Base-by-base conservation (phyloP, 176 grass and related monocot genomes). In the Aegilops longissima region DNA sequence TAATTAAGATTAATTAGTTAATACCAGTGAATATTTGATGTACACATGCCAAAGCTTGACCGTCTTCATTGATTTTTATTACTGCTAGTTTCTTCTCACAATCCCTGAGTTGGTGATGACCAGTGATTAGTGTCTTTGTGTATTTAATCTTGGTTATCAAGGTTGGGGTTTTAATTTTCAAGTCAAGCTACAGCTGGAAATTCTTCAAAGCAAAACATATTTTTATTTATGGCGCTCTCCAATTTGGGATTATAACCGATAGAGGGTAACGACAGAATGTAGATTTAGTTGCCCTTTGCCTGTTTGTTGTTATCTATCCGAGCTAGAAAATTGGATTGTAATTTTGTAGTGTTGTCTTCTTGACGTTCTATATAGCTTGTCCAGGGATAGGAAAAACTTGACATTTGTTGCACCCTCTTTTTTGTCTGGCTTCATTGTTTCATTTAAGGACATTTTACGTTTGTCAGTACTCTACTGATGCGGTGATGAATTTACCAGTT, bases 211-310 rank as follows among this genome's bases (percentile, higher is more conserved):
- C 12, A 82, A 31, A 66, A 79, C 45, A 29, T 59, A 40, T 14
- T 30, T 58, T 21, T 56, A 27, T 45, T 54, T 67, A 21, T 31
- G 38, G 21, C 4, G 45, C 20, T 12, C 13, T 18, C 5, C 73
- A 65, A 14, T 65, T 64, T 74, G 5, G 8, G 61, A 76, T 21
- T 76, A 61, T 47, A 35, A 84, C 12, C 14, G 27, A 30, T 16
- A 59, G 34, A 24, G 5, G 2, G 5, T 14, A 73, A 24, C 24
- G n/a, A 73, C 70, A 73, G 44, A 42, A 21, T 84, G 6, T 38
- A 56, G 66, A 82, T 69, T n/a, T 12, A 27, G 7, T 63, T 74
- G 70, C 42, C 70, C 24, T 85, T 85, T 47, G 18, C 38, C 51
- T 61, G 21, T 24, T 77, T 21, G 9, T 33, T 65, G 39, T 12